These are phyloP conservation scores for Pseudogymnoascus sp. DNA, from an alignment of 2,329 filamentous ascomycete species.

Conservation along the genomic window DNA sequence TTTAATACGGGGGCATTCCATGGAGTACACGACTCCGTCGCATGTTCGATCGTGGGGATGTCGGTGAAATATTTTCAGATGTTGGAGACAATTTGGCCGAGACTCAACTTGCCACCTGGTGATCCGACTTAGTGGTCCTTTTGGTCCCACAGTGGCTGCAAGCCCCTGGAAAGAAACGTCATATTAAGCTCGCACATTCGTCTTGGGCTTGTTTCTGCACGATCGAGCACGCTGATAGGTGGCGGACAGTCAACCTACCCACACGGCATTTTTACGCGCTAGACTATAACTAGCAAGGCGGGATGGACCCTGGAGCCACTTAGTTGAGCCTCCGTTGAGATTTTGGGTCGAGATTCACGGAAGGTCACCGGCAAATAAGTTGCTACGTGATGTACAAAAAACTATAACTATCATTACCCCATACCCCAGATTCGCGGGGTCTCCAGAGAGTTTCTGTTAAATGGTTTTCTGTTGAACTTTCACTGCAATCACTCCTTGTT, in stretches of 20 bases:
- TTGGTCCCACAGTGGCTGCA: neutral
- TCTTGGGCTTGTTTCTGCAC: neutral
- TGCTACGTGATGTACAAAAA: neutral
- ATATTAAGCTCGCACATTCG: neutral
- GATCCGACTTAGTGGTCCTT: neutral
- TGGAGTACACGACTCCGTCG: neutral
- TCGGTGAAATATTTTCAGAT: neutral
- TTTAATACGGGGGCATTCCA: neutral
- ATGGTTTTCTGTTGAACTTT: neutral
- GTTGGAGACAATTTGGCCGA: slow-evolving; percentile 1
- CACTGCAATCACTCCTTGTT: neutral
- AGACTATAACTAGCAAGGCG: neutral
- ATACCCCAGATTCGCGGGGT: slow-evolving; percentile 9
- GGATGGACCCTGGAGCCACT: neutral
- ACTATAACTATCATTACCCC: slow-evolving; percentile 5
- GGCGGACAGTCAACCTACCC: neutral
- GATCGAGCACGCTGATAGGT: neutral
- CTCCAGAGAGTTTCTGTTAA: neutral
- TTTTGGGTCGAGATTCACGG: neutral
- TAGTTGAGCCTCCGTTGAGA: neutral
- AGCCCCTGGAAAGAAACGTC: neutral
- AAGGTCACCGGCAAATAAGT: neutral
- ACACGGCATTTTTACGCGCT: neutral
- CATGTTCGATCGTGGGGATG: neutral
- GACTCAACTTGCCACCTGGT: neutral